Base-by-base conservation (phyloP, 1,139 yeast genomes). In the Blastobotrys persicus region DNA sequence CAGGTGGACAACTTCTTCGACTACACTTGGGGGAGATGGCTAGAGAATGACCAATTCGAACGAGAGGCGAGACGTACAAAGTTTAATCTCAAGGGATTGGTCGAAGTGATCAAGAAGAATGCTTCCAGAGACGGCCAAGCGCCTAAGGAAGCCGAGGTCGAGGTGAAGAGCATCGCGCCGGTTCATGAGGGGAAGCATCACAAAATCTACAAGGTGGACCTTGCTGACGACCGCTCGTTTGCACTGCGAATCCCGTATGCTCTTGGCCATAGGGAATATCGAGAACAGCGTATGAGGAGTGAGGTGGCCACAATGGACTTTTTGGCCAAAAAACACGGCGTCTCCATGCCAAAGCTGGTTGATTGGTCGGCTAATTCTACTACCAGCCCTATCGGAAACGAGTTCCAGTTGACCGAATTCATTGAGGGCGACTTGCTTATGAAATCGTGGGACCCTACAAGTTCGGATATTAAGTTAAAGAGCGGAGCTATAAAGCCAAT, bases 1-100 rank as follows among this genome's bases (percentile, higher is more conserved):
- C 76, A 81, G 54, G 78, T 95, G 66, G 79, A 78, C 53, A 77
- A 81, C 46, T 88, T 91, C 61, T 91, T 88, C 74, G 81, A 85
- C 63, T 92, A 89, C 66, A 75, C 92, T 2, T 91, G 98, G 96
- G 98, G 98, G 44, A 78, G 95, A 2, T 92, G 98, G 98, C 72
- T 91, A 62, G 79, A 76, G 54, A 80, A 91, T 63, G 96, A 91
- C 64, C 78, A 76, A 54, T 70, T 70, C 38, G 92, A 91, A 65
- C 83, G 87, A 62, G 79, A 77, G 9, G 81, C 79, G 59, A 80
- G 98, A 67, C 80, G 78, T 52, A 91, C 97, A n/a, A 77, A 76
- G 55, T 92, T 92, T 67, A 84, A 94, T 4, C 76, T 91, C 51
- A 83, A 82, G 64, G 97, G 97, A 1, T 70, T 88, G 49, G 61